Evolutionary conservation across 768 basidiomycete genomes (phyloP).

Genomic region (Chalciporus chontae): DNA sequence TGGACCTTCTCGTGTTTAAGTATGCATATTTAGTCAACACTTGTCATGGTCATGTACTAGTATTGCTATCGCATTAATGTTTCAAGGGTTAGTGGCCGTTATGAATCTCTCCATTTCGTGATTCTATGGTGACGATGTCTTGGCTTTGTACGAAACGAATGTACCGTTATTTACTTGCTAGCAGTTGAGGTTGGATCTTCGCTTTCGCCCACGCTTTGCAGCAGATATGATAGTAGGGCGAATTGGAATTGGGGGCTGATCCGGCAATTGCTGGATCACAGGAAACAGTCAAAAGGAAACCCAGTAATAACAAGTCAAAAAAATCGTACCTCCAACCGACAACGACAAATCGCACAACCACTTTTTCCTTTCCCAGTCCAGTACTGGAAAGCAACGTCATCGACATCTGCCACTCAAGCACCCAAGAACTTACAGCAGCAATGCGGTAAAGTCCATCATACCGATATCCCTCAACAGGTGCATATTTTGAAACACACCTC

Average conservation of each 20-base stretch:
- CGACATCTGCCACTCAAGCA: background rate
- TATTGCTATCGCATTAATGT: background rate
- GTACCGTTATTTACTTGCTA: too few species aligned
- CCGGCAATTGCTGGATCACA: slow-evolving; percentile 22
- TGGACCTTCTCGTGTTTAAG: slow-evolving; percentile 9
- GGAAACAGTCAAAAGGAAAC: background rate
- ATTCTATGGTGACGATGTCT: too few species aligned
- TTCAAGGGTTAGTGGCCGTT: background rate
- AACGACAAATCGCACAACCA: slow-evolving; percentile 22
- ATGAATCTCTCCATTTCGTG: too few species aligned
- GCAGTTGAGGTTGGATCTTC: background rate
- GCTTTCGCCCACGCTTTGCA: background rate
- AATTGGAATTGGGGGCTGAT: slow-evolving; percentile 21
- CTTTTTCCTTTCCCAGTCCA: slow-evolving; percentile 19
- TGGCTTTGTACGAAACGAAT: too few species aligned
- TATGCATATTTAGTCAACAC: slow-evolving; percentile 24
- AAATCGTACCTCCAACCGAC: slow-evolving; percentile 20
- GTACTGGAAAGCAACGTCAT: slow-evolving; percentile 7
- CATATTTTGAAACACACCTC: slow-evolving; percentile 20
- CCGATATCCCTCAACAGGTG: slow-evolving; percentile 24
- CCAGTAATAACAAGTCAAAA: background rate
- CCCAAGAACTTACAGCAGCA: slow-evolving; percentile 11
- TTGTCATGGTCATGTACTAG: background rate
- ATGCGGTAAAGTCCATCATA: slow-evolving; percentile 32
- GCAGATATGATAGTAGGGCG: background rate